Conservation (phyloP, 2,329 filamentous ascomycete genomes). For the Alternaria atra region DNA sequence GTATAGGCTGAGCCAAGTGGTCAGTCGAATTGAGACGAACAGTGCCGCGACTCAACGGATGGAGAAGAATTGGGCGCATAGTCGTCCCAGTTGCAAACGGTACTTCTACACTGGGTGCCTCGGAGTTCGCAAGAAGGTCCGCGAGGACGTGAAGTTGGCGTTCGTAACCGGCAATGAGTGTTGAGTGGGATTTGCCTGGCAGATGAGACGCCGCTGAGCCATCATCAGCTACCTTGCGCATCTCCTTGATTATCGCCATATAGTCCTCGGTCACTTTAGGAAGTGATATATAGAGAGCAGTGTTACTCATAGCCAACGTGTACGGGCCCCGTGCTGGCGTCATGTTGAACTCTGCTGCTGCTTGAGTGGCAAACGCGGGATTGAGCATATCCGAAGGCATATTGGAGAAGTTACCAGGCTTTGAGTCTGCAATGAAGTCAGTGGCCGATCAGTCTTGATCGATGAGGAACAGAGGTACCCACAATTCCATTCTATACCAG, state of each 20-base stretch:
- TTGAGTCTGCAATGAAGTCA: conserved; percentile 4
- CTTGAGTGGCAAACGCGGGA: conserved; percentile 4
- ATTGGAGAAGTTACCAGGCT: conserved; percentile 11
- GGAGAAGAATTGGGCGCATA: conserved; percentile 9
- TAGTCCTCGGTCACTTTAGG: conserved; percentile 6
- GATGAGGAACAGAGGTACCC: neutral
- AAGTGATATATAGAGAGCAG: conserved; percentile 11
- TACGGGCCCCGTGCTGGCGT: conserved; percentile 15
- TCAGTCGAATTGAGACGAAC: conserved; percentile 29
- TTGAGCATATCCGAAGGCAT: conserved; percentile 15
- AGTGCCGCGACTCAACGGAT: conserved; percentile 31
- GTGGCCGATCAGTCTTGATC: neutral
- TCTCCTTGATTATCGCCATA: conserved; percentile 2
- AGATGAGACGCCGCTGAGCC: conserved; percentile 2
- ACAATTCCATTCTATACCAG: conserved; percentile 10
- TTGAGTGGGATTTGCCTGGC: conserved; percentile 8
- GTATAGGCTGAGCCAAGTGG: conserved; percentile 30
- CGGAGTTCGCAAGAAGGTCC: conserved; percentile 4
- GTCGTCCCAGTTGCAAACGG: conserved; percentile 13
- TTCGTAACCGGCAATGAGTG: conserved; percentile 12
- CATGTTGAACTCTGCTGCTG: conserved; percentile 10
- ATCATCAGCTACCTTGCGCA: conserved; percentile 1
- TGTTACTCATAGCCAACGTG: conserved; percentile 14
- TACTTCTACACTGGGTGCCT: conserved; percentile 12
- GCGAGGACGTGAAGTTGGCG: conserved; percentile 11